phyloP scores from a whole-genome alignment of 345 rosid species.

The Acer negundo region DNA sequence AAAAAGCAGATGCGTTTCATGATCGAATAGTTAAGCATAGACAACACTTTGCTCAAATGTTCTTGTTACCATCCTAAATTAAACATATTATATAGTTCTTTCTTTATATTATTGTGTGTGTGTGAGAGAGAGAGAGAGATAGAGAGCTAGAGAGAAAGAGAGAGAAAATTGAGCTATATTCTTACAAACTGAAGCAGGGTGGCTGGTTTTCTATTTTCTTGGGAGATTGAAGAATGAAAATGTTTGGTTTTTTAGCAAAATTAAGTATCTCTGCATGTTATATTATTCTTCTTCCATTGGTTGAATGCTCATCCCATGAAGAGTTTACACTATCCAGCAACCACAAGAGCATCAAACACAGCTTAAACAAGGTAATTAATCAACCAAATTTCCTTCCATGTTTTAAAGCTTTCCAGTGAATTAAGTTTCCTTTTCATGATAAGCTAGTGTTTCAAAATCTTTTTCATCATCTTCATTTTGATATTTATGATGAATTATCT shows the following conservation, averaged over 20 bases:
- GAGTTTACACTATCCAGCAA: neutral
- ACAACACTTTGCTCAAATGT: slow-evolving; percentile 3
- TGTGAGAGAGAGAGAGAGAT: neutral
- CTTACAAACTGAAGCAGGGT: neutral
- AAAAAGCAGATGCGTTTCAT: slow-evolving; percentile 25
- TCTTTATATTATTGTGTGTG: neutral
- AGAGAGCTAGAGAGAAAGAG: slow-evolving; percentile 17
- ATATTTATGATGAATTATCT: neutral
- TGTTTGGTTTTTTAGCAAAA: slow-evolving; percentile 8
- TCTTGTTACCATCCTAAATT: slow-evolving; percentile 15
- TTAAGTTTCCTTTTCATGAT: neutral
- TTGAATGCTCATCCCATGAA: slow-evolving; percentile 32
- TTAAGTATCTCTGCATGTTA: slow-evolving; percentile 16
- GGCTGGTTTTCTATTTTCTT: slow-evolving; percentile 4
- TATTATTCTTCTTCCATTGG: slow-evolving; percentile 28
- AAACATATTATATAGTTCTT: neutral
- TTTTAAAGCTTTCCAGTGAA: neutral
- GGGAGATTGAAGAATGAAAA: slow-evolving; percentile 29
- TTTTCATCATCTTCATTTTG: neutral
- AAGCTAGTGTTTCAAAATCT: neutral
- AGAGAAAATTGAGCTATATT: neutral
- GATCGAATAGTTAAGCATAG: neutral
- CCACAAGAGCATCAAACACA: slow-evolving; percentile 25
- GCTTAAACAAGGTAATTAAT: slow-evolving; percentile 33
- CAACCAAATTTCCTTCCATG: neutral